phyloP scores from a whole-genome alignment of 331 rosid species.

The Malus hybrid region DNA sequence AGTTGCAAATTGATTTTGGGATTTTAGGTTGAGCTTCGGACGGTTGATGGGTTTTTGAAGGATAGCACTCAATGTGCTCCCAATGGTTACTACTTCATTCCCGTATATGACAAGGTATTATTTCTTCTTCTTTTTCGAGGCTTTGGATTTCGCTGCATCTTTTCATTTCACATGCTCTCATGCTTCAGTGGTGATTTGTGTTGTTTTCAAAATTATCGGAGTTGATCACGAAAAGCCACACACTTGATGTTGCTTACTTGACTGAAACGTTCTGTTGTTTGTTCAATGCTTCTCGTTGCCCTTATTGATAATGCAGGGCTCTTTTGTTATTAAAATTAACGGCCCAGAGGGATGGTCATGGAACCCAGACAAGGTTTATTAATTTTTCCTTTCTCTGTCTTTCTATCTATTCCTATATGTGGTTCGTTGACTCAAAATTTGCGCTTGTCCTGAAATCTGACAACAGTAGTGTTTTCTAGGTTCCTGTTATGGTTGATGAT shows the following conservation, averaged over 20 bases:
- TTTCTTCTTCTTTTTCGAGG: background rate
- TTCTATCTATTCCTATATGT: background rate
- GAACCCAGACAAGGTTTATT: constrained; percentile 79
- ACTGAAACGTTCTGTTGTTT: background rate
- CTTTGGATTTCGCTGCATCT: background rate
- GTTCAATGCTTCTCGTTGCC: constrained; percentile 23
- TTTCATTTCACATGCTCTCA: background rate
- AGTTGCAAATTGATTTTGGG: background rate
- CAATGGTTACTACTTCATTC: constrained; percentile 97
- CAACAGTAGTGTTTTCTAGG: constrained; percentile 29
- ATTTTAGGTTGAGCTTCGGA: constrained; percentile 84
- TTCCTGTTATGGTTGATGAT: constrained; percentile 72
- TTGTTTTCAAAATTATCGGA: background rate
- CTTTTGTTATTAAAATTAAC: constrained; percentile 67
- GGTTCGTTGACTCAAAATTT: constrained; percentile 4
- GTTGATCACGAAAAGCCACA: background rate
- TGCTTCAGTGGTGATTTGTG: background rate
- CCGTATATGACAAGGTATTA: constrained; percentile 91
- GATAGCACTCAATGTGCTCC: constrained; percentile 98
- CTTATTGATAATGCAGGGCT: constrained; percentile 53
- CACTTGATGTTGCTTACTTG: too few relatives aligned
- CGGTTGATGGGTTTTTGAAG: constrained; percentile 85
- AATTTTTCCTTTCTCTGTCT: background rate
- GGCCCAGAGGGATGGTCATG: constrained; percentile 99
- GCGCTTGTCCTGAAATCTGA: constrained; percentile 13